These are phyloP conservation scores for Mangifera indica DNA, from an alignment of 345 rosid species.

Conservation along the genomic window DNA sequence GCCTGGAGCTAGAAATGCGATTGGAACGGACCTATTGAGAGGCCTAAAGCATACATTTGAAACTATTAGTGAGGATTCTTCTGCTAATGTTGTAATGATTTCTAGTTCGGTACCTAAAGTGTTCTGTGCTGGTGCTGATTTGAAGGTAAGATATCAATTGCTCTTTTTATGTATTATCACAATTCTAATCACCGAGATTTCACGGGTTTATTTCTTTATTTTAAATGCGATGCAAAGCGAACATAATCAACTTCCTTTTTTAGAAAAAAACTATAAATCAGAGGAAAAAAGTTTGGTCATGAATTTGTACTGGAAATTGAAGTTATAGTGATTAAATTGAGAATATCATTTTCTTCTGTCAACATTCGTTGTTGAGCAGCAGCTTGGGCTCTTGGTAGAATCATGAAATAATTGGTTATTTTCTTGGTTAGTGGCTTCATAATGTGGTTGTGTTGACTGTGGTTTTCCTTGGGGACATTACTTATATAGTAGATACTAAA, in stretches of 20 bases:
- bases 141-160: conserved; percentile 48
- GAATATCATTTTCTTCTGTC: background rate
- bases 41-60: conserved; percentile 63
- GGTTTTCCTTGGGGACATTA: background rate
- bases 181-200: background rate
- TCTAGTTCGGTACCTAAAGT: conserved; percentile 70
- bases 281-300: background rate
- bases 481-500: conserved; percentile 11
- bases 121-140: conserved; percentile 96
- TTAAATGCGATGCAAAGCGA: background rate
- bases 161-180: background rate
- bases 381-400: background rate
- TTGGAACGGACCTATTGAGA: conserved; percentile 70
- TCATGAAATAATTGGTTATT: background rate
- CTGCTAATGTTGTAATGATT: conserved; percentile 68
- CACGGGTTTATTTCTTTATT: background rate
- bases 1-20: conserved; percentile 67
- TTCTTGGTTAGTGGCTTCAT: background rate
- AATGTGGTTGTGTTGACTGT: background rate
- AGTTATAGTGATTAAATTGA: background rate
- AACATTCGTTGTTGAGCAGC: background rate
- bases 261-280: background rate
- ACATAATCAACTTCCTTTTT: background rate
- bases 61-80: conserved; percentile 46
- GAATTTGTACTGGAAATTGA: background rate